Evolutionary conservation across 176 grass and related monocot species (phyloP), one percentile per base, ranked within the genome.

Genomic region (Saccharum officinarum): DNA sequence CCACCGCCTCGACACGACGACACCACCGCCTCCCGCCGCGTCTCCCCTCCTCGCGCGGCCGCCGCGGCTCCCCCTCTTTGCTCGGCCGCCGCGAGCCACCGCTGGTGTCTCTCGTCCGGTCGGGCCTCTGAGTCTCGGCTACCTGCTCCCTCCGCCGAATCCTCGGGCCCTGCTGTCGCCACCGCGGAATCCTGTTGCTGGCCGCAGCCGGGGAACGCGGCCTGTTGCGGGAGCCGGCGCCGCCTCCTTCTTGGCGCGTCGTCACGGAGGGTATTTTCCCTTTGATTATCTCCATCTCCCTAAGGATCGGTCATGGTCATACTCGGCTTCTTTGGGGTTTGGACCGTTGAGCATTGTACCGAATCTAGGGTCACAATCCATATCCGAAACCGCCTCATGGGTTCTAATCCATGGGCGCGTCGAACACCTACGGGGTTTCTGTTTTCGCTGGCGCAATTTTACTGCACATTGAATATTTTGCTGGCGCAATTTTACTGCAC

Each of bases 251-350:
- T 55, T 57, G 75, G 75, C 9, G 75, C 42, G 36, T 45, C 67
- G 18, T 44, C 33, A 39, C 50, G 23, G 81, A 52, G 55, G 75
- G 67, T 83, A 84, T 77, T 79, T 66, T 73, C 25, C 13, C 66
- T 34, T 22, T 26, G 57, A 12, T 42, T 45, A 13, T 45, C 59
- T 71, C 67, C 33, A 17, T 61, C 54, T 22, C 69, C 17, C 9
- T 6, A 34, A 57, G 71, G 85, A 83, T 79, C 37, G 17, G 67
- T 78, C 71, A 46, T 16, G 34, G 41, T 10, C 41, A 42, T 42
- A 42, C 65, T 42, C 31, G 18, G 18, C 55, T 31, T 54, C 57
- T 79, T 17, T 55, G 18, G 23, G 57, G 73, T 84, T 84, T 84
- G 39, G 80, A 72, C 78, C 45, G 75, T 55, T 84, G 25, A 26